phyloP scores from a whole-genome alignment of 305 asterid species.

The Fraxinus sp. region DNA sequence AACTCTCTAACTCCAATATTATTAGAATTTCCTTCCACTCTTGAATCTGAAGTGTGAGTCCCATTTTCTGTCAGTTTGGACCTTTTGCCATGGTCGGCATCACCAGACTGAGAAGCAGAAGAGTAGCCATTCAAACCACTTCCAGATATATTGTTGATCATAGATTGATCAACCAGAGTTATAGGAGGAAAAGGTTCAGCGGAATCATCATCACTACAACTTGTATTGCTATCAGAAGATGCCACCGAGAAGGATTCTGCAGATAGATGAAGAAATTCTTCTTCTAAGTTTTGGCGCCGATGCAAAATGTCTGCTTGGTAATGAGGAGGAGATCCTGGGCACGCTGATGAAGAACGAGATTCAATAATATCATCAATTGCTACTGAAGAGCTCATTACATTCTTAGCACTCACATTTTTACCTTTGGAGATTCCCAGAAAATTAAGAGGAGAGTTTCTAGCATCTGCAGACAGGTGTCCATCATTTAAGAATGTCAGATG shows the following conservation, averaged over 20 bases:
- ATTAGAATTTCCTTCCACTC: constrained; percentile 32
- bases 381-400: constrained; percentile 35
- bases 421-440: constrained; percentile 37
- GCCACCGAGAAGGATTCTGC: constrained; percentile 68
- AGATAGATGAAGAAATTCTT: constrained; percentile 81
- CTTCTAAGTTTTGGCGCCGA: constrained; percentile 84
- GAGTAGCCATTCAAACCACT: constrained; percentile 27
- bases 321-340: constrained; percentile 89
- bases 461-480: constrained; percentile 31
- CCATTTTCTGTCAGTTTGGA: constrained; percentile 43
- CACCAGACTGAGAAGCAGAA: constrained; percentile 28
- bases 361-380: constrained; percentile 44
- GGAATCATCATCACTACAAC: constrained; percentile 68
- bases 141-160: constrained; percentile 33
- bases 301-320: constrained; percentile 85
- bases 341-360: constrained; percentile 46
- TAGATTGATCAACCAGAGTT: constrained; percentile 41
- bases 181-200: constrained; percentile 36
- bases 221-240: constrained; percentile 84
- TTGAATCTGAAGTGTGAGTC: constrained; percentile 24
- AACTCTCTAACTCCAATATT: constrained; percentile 29
- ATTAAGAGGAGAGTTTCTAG: constrained; percentile 35
- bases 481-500: constrained; percentile 31
- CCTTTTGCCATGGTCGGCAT: constrained; percentile 30
- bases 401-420: constrained; percentile 35